phyloP scores from a whole-genome alignment of 257 asterid genomes.

The Echites panduratus region DNA sequence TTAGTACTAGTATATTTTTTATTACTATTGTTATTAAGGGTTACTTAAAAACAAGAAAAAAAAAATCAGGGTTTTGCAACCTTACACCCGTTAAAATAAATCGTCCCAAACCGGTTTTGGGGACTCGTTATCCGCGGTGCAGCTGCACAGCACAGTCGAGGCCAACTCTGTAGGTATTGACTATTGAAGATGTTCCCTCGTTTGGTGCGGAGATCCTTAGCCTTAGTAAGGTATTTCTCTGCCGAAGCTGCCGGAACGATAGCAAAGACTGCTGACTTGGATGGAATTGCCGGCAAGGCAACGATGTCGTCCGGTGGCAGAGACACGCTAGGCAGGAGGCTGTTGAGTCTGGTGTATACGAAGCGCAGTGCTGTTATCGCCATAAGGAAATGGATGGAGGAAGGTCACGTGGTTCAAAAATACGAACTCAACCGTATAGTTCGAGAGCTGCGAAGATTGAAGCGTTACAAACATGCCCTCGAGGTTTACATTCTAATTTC shows the following conservation, averaged over 20 bases:
- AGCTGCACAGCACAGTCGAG: background rate
- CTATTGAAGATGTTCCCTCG: conserved; percentile 35
- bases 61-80: background rate
- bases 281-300: conserved; percentile 11
- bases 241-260: conserved; percentile 32
- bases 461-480: conserved; percentile 81
- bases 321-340: conserved; percentile 71
- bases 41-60: too few relatives aligned
- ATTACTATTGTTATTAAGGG: too few relatives aligned
- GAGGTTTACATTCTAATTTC: conserved; percentile 41
- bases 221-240: conserved; percentile 59
- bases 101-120: background rate
- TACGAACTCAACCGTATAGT: conserved; percentile 81
- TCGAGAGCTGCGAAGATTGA: conserved; percentile 73
- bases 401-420: conserved; percentile 64
- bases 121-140: background rate
- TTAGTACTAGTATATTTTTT: too few relatives aligned
- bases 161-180: background rate
- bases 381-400: conserved; percentile 81
- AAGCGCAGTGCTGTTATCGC: conserved; percentile 77
- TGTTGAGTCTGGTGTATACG: conserved; percentile 53
- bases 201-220: conserved; percentile 41
- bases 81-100: background rate
- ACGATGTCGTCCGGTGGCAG: conserved; percentile 24
- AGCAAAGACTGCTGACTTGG: conserved; percentile 20